Percentiles rank a stretch among this genome's conserved stretches.
These are phyloP conservation scores for Nymphaea thermarum DNA, from an alignment of 164 flowering plant species.

Conservation along the genomic window DNA sequence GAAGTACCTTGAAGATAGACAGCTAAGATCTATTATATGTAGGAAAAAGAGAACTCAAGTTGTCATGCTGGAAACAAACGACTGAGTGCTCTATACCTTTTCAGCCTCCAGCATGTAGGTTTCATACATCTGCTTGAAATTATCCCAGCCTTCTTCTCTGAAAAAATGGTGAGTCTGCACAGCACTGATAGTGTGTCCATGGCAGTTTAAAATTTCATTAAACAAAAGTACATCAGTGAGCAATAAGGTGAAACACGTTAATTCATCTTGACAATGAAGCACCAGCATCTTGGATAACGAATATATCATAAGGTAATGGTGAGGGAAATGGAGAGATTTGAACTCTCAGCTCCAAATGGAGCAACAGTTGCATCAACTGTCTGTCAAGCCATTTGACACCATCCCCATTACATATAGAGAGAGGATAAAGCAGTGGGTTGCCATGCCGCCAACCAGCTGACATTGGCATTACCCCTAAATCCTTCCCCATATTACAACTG, in stretches of 20 bases:
- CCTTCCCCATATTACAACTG: slow-evolving; percentile 22
- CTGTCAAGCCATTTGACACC: slow-evolving; percentile 99
- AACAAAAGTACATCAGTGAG: neutral
- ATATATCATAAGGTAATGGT: too few relatives aligned
- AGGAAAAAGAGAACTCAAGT: too few relatives aligned
- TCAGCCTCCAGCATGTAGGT: slow-evolving; percentile 84
- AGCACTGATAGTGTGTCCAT: slow-evolving; percentile 43
- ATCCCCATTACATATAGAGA: slow-evolving; percentile 48
- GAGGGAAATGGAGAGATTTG: slow-evolving; percentile 99
- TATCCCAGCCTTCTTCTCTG: slow-evolving; percentile 77
- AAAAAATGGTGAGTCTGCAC: slow-evolving; percentile 86
- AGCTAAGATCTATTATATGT: too few relatives aligned
- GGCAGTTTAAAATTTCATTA: slow-evolving; percentile 1
- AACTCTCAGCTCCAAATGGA: slow-evolving; percentile 98
- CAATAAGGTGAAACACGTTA: too few relatives aligned
- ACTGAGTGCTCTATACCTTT: slow-evolving; percentile 38
- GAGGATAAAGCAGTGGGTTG: slow-evolving; percentile 74
- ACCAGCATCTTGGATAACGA: too few relatives aligned
- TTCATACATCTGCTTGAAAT: slow-evolving; percentile 77
- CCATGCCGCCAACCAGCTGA: slow-evolving; percentile 91
- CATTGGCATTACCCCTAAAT: slow-evolving; percentile 96
- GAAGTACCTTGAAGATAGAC: too few relatives aligned
- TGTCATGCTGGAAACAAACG: neutral
- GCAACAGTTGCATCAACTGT: slow-evolving; percentile 84
- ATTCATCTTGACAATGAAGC: too few relatives aligned